phyloP scores from a whole-genome alignment of 108 stramenopile species.

The Skeletonema grethae region DNA sequence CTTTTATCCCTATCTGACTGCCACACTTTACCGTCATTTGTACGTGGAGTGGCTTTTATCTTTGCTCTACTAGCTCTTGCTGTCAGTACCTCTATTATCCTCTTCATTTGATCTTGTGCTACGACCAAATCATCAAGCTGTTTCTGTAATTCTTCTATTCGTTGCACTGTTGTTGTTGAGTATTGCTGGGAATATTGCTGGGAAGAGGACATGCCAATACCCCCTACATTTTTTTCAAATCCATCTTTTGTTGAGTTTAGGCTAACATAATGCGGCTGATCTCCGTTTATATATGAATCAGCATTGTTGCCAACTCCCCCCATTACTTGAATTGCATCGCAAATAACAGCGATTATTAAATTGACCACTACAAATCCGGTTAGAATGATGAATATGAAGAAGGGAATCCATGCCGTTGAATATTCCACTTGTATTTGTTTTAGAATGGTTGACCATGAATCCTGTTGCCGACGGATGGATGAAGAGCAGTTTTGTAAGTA shows the following conservation, averaged over 20 bases:
- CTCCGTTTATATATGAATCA: background rate
- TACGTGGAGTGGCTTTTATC: background rate
- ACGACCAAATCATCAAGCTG: conserved; percentile 17
- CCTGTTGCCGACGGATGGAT: conserved; percentile 52
- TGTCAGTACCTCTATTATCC: background rate
- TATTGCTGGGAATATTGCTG: background rate
- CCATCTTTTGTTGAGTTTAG: too few species aligned
- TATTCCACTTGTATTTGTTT: conserved; percentile 49
- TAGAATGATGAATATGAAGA: conserved; percentile 64
- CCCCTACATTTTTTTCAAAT: background rate
- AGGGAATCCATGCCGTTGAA: conserved; percentile 64
- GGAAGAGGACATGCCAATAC: background rate
- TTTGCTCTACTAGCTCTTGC: background rate
- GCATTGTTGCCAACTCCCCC: conserved; percentile 15
- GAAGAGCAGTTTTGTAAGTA: conserved; percentile 5
- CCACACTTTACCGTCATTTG: background rate
- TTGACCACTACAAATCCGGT: conserved; percentile 79
- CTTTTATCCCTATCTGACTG: background rate
- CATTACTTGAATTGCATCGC: conserved; percentile 66
- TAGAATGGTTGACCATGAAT: conserved; percentile 56
- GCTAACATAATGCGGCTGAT: too few species aligned
- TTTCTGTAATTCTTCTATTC: conserved; percentile 4
- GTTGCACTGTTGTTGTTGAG: background rate
- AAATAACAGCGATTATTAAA: conserved; percentile 84
- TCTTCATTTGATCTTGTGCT: conserved; percentile 21